A percentile compares a stretch with the other conserved stretches of the same genome.
These are phyloP conservation scores for Xylariaceae sp. DNA, from an alignment of 2,329 filamentous ascomycete genomes.

Conservation along the genomic window DNA sequence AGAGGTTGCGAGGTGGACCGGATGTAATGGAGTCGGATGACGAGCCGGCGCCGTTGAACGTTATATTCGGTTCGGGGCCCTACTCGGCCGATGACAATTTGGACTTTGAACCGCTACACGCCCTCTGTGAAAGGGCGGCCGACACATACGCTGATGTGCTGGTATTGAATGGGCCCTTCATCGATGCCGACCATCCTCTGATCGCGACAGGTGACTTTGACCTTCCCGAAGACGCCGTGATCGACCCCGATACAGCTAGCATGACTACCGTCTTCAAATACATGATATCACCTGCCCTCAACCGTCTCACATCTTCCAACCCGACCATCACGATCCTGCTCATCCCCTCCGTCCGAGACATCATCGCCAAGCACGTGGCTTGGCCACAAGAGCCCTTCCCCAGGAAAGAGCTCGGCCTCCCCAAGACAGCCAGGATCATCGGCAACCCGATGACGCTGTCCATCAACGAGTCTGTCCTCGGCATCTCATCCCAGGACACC, in stretches of 20 bases:
- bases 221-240: constrained; percentile 57
- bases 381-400: constrained; percentile 59
- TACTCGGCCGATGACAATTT: constrained; percentile 92
- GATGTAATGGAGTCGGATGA: constrained; percentile 59
- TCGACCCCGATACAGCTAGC: constrained; percentile 74
- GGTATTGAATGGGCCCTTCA: constrained; percentile 79
- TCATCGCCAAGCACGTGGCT: constrained; percentile 64
- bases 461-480: constrained; percentile 81
- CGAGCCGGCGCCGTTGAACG: constrained; percentile 63
- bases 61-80: constrained; percentile 78
- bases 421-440: constrained; percentile 67
- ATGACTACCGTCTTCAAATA: constrained; percentile 80
- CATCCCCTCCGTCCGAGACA: constrained; percentile 69
- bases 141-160: constrained; percentile 73
- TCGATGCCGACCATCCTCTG: constrained; percentile 87
- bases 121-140: constrained; percentile 73
- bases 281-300: constrained; percentile 70
- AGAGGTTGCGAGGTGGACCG: constrained; percentile 61
- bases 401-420: constrained; percentile 70
- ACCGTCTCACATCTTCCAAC: constrained; percentile 64
- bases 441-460: constrained; percentile 88
- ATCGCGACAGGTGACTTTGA: constrained; percentile 78
- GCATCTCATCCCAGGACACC: constrained; percentile 77
- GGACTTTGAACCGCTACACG: constrained; percentile 80
- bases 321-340: constrained; percentile 78